A percentile compares a stretch with the other conserved stretches of the same genome.
Evolutionary conservation across 2,329 filamentous ascomycete genomes (phyloP).

Genomic region (Penicillium sumatraense): DNA sequence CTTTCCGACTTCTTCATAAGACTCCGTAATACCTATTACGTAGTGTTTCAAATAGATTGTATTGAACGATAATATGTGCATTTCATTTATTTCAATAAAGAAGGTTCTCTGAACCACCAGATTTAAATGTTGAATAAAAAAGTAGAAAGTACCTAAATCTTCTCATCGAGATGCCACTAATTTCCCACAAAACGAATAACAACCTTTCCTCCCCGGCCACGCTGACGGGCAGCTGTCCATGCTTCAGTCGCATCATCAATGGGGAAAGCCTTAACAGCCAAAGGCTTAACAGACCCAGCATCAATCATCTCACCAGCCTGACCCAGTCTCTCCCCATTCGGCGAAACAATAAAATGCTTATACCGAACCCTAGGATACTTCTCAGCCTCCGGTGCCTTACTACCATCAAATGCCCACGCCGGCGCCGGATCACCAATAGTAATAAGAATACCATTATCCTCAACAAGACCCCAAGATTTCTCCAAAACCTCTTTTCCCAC

Average conservation of each 20-base stretch:
- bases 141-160: background rate
- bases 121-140: too few species aligned
- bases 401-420: constrained; percentile 5
- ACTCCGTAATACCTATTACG: too few species aligned
- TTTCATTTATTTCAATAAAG: too few species aligned
- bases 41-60: too few species aligned
- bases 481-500: constrained; percentile 34
- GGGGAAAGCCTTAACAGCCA: background rate
- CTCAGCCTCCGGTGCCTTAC: background rate
- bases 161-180: background rate
- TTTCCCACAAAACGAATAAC: background rate
- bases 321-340: background rate
- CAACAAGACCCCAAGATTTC: constrained; percentile 36
- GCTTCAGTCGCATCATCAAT: constrained; percentile 3
- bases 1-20: too few species aligned
- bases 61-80: too few species aligned
- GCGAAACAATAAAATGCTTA: constrained; percentile 9
- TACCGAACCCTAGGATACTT: constrained; percentile 8
- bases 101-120: background rate
- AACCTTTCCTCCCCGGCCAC: constrained; percentile 2
- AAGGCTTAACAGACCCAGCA: background rate
- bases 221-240: constrained; percentile 2
- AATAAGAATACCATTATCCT: constrained; percentile 35
- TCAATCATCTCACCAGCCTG: constrained; percentile 4
- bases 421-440: constrained; percentile 32